phyloP scores from a whole-genome alignment of 176 grass and related monocot genomes.

The Rhynchospora tenuis region DNA sequence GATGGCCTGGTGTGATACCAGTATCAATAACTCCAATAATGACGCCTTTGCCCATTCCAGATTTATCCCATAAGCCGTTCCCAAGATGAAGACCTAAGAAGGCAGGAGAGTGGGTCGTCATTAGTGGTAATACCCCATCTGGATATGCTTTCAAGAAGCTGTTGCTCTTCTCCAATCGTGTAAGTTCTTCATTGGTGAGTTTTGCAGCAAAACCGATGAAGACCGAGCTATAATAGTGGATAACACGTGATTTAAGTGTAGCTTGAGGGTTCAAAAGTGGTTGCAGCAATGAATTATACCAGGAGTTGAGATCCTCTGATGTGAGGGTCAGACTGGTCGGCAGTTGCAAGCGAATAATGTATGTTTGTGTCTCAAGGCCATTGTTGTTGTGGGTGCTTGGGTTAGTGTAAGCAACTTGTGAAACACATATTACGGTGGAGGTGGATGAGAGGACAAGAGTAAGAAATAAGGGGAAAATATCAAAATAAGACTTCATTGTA shows the following conservation, averaged over 20 bases:
- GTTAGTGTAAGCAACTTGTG: background rate
- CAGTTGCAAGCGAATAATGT: slow-evolving; percentile 13
- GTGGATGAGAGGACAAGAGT: slow-evolving; percentile 7
- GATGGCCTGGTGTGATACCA: slow-evolving; percentile 3
- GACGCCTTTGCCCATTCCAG: background rate
- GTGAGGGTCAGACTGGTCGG: background rate
- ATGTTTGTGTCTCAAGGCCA: background rate
- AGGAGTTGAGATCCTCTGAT: background rate
- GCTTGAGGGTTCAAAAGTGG: background rate
- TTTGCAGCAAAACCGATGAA: slow-evolving; percentile 24
- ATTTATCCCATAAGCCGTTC: background rate
- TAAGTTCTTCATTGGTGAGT: slow-evolving; percentile 24
- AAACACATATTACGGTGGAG: background rate
- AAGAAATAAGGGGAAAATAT: background rate
- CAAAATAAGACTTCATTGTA: background rate
- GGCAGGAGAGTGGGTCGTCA: slow-evolving; percentile 20
- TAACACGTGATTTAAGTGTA: background rate
- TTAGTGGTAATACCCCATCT: slow-evolving; percentile 17
- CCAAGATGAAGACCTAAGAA: background rate
- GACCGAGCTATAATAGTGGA: slow-evolving; percentile 27
- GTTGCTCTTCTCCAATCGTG: background rate
- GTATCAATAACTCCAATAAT: slow-evolving; percentile 24
- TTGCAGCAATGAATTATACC: slow-evolving; percentile 13
- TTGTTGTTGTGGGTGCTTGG: slow-evolving; percentile 13
- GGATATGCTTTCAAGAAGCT: slow-evolving; percentile 27